These are phyloP conservation scores for Psilocybe subaeruginosa DNA, from an alignment of 768 basidiomycete genomes.

Conservation along the genomic window DNA sequence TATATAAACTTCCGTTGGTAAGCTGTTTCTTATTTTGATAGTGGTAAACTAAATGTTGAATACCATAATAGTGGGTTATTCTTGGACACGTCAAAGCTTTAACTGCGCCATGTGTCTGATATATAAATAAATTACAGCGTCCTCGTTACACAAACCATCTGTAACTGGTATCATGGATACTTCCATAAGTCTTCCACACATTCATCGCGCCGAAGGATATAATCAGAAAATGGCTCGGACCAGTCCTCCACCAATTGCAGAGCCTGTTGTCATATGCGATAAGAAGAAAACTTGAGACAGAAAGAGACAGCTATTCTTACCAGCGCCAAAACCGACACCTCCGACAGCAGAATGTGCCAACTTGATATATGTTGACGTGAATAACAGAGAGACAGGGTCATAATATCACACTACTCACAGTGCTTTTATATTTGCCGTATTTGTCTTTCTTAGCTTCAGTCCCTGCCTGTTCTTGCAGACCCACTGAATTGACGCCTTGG, in stretches of 20 bases:
- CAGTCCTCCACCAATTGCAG: slow-evolving; percentile 22
- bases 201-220: background rate
- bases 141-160: background rate
- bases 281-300: background rate
- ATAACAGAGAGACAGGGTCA: background rate
- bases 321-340: slow-evolving; percentile 79
- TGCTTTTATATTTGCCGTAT: slow-evolving; percentile 59
- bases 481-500: slow-evolving; percentile 39
- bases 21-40: no score
- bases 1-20: no score
- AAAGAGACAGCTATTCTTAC: slow-evolving; percentile 36
- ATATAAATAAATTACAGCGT: background rate
- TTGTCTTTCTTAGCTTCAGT: slow-evolving; percentile 60
- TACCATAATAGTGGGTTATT: background rate
- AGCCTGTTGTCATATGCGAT: slow-evolving; percentile 10
- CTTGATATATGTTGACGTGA: slow-evolving; percentile 26
- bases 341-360: slow-evolving; percentile 66
- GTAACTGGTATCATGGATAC: background rate
- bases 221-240: slow-evolving; percentile 23
- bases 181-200: background rate
- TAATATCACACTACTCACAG: slow-evolving; percentile 38
- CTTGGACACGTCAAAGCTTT: background rate
- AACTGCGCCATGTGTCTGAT: background rate
- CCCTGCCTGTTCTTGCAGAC: slow-evolving; percentile 44
- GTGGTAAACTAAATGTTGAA: no score